Conservation (phyloP, 2,329 filamentous ascomycete species). For the Diplodia seriata region DNA sequence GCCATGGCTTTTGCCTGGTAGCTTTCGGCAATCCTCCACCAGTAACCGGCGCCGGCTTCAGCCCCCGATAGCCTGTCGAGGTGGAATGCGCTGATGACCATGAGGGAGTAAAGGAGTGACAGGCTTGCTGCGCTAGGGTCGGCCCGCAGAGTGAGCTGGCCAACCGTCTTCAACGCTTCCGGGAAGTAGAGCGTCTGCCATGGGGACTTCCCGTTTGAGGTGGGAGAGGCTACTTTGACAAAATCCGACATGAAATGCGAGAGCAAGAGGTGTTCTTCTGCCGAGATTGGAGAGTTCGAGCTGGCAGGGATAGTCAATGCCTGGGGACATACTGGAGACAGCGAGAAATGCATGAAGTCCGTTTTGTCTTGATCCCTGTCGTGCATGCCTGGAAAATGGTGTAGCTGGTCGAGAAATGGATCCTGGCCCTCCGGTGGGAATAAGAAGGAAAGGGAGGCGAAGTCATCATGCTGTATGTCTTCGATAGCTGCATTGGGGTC, state of each 20-base stretch:
- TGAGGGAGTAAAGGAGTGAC: not conserved
- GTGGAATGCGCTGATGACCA: constrained; percentile 20
- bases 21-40: constrained; percentile 10
- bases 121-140: constrained; percentile 6
- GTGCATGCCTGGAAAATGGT: not conserved
- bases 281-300: not conserved
- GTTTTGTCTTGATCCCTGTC: not conserved
- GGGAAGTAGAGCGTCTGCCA: constrained; percentile 22
- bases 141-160: constrained; percentile 7
- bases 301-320: not conserved
- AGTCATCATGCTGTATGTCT: not conserved
- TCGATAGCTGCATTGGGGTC: not conserved
- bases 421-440: not conserved
- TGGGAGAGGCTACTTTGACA: constrained; percentile 19
- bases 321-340: not conserved
- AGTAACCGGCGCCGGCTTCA: constrained; percentile 2
- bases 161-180: not conserved
- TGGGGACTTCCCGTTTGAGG: not conserved
- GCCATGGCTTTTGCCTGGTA: constrained; percentile 19
- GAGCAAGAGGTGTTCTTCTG: constrained; percentile 15
- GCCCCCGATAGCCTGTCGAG: constrained; percentile 12
- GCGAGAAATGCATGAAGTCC: not conserved
- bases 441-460: not conserved
- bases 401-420: not conserved
- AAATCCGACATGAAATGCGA: constrained; percentile 21